Evolutionary conservation across 805 yeast genomes (phyloP), one percentile per base, ranked within the genome.

Genomic region (Candida xiaguanensis): DNA sequence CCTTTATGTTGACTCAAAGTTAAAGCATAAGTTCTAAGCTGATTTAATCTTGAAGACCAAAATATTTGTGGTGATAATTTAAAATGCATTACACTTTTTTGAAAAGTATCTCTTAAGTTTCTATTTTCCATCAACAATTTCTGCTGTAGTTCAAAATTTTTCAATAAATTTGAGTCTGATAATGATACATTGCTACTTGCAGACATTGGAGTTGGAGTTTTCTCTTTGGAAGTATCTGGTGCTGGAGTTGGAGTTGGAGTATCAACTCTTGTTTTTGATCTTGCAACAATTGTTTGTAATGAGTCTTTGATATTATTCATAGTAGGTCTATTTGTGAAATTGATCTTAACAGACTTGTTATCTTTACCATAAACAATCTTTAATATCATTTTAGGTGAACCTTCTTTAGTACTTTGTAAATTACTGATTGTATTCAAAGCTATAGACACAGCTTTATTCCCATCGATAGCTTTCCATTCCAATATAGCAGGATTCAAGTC

Each of bases 1-100:
- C 99, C 99, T 36, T 83, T 72, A 47, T 85, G 85, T 55, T 93
- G 99, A 15, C 88, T 77, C 13, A 78, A 75, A 7, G 91, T 77
- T 46, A 93, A 74, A 0, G 97, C 96, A 63, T 77, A 87, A 0
- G 96, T 88, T 39, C 98, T 67, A 40, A 93, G 61, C 18, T 84
- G 70, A 50, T 87, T 86, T 8, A 89, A 67, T 47, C 97, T 67
- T 5, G 90, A 82, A 1, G 80, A 71, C 97, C 97, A 90, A 59
- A 90, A 90, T 50, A 89, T 88, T 28, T 76, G 77, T 0, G 95
- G 86, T 4, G 87, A 82, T 32, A 91, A 63, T 13, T 86, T 84
- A 38, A 75, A 74, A 42, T 80, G 75, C 44, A 89, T 87, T 5
- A 93, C 97, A 0, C 96, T 83, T 43, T 87, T 95, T 34, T 90